These are phyloP conservation scores for Trebouxia sp. DNA, from an alignment of 139 green algal genomes.

Conservation along the genomic window DNA sequence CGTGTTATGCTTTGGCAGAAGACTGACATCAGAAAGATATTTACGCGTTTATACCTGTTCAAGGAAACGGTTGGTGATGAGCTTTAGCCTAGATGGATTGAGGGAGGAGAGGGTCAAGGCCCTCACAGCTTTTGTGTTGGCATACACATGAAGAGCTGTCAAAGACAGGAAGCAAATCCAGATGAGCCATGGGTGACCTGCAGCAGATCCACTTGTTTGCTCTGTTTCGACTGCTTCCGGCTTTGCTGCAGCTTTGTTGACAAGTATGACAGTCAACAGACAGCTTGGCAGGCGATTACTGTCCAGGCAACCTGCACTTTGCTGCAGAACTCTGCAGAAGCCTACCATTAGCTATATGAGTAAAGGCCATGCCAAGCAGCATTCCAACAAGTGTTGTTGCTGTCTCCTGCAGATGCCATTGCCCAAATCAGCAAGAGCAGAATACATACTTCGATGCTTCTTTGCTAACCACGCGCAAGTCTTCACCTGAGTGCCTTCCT, in stretches of 20 bases:
- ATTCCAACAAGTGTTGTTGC: slow-evolving; percentile 78
- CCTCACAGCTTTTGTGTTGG: slow-evolving; percentile 80
- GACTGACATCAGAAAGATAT: neutral
- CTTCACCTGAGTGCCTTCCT: slow-evolving; percentile 76
- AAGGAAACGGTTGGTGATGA: slow-evolving; percentile 56
- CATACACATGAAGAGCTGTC: slow-evolving; percentile 72
- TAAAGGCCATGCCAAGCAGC: slow-evolving; percentile 74
- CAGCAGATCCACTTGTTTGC: slow-evolving; percentile 1
- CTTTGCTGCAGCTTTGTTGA: neutral
- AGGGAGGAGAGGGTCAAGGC: slow-evolving; percentile 71
- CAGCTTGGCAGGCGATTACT: no score
- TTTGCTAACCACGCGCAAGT: neutral
- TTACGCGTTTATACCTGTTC: slow-evolving; percentile 13
- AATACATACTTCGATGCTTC: no score
- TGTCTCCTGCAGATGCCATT: slow-evolving; percentile 63
- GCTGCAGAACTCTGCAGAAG: neutral
- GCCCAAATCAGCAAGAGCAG: neutral
- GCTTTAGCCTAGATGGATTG: slow-evolving; percentile 64
- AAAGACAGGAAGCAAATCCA: slow-evolving; percentile 37
- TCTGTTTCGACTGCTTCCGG: neutral
- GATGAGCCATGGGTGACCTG: neutral
- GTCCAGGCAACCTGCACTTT: no score
- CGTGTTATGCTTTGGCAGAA: neutral
- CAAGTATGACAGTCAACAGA: no score
- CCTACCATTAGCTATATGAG: slow-evolving; percentile 33